Conservation (phyloP, 441 rosid genomes). For the Gossypium schwendimanii region DNA sequence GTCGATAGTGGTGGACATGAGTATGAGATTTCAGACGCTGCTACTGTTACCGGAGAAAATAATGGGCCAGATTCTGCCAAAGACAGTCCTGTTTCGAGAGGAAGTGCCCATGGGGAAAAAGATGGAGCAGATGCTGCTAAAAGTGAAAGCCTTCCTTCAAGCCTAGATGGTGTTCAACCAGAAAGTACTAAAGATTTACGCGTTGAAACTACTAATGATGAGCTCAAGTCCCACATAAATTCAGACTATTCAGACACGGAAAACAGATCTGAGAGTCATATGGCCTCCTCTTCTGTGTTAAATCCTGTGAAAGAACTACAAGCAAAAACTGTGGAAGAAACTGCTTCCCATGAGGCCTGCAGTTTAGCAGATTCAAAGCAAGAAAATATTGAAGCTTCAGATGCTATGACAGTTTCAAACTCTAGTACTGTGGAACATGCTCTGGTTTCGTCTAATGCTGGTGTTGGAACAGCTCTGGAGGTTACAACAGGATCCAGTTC, state of each 20-base stretch:
- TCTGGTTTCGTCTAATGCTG: constrained; percentile 33
- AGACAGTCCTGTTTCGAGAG: constrained; percentile 32
- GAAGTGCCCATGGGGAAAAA: constrained; percentile 30
- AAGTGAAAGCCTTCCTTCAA: constrained; percentile 28
- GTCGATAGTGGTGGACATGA: constrained; percentile 31
- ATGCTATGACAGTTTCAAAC: constrained; percentile 30
- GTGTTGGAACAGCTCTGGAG: constrained; percentile 29
- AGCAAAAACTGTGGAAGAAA: constrained; percentile 22
- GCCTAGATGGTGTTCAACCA: constrained; percentile 31
- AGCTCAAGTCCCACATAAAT: constrained; percentile 15
- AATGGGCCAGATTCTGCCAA: constrained; percentile 30
- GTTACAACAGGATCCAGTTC: constrained; percentile 19
- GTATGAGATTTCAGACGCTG: constrained; percentile 22
- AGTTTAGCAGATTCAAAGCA: constrained; percentile 29
- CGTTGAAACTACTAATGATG: constrained; percentile 26
- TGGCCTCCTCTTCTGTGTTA: constrained; percentile 26
- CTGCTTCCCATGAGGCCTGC: constrained; percentile 26
- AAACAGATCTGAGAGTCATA: constrained; percentile 33
- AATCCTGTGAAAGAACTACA: constrained; percentile 31
- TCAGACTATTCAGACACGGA: constrained; percentile 24
- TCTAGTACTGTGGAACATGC: constrained; percentile 37
- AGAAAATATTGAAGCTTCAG: constrained; percentile 34
- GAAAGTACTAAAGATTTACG: constrained; percentile 33
- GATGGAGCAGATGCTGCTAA: constrained; percentile 28
- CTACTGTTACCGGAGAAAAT: constrained; percentile 22